Evolutionary conservation across 352 stramenopile genomes (phyloP).

Genomic region (Phytopythium montanum): DNA sequence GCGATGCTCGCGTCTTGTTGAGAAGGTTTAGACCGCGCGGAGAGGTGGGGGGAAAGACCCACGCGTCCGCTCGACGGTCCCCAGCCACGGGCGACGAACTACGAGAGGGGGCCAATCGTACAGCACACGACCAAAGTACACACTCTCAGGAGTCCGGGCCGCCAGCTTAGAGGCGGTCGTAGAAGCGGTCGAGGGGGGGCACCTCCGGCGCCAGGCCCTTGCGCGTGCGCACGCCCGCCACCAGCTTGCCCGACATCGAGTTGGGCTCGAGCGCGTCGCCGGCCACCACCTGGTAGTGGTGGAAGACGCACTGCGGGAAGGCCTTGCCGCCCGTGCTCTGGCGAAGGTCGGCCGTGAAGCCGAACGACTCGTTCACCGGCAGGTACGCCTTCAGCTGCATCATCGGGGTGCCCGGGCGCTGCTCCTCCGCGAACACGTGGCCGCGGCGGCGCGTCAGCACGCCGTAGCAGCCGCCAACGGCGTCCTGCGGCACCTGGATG

Average conservation of each 20-base stretch:
- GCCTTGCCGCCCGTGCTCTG: slow-evolving; percentile 99
- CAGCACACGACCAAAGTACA: slow-evolving; percentile 2
- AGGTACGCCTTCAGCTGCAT: slow-evolving; percentile 99
- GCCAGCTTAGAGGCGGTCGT: slow-evolving; percentile 98
- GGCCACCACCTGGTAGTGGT: slow-evolving; percentile 97
- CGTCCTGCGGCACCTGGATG: slow-evolving; percentile 98
- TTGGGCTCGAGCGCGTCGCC: slow-evolving; percentile 90
- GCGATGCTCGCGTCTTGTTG: slow-evolving; percentile 6
- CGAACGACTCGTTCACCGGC: slow-evolving; percentile 99
- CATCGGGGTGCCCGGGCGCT: slow-evolving; percentile 97
- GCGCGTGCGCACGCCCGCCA: slow-evolving; percentile 93
- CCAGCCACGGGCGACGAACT: not conserved
- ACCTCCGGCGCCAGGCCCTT: slow-evolving; percentile 98
- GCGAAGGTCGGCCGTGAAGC: slow-evolving; percentile 98
- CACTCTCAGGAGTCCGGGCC: slow-evolving; percentile 12
- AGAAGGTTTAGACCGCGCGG: not conserved
- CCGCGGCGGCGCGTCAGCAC: slow-evolving; percentile 98
- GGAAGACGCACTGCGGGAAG: slow-evolving; percentile 99
- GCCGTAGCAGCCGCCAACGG: slow-evolving; percentile 99
- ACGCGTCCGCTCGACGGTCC: not conserved
- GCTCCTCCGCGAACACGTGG: slow-evolving; percentile 99
- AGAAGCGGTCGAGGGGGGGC: slow-evolving; percentile 97
- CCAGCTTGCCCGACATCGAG: slow-evolving; percentile 95
- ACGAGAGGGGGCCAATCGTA: slow-evolving; percentile 2
- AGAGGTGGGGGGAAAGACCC: not conserved